Evolutionary conservation across 2,329 filamentous ascomycete species (phyloP).

Genomic region (Plectosphaerella cucumerina): DNA sequence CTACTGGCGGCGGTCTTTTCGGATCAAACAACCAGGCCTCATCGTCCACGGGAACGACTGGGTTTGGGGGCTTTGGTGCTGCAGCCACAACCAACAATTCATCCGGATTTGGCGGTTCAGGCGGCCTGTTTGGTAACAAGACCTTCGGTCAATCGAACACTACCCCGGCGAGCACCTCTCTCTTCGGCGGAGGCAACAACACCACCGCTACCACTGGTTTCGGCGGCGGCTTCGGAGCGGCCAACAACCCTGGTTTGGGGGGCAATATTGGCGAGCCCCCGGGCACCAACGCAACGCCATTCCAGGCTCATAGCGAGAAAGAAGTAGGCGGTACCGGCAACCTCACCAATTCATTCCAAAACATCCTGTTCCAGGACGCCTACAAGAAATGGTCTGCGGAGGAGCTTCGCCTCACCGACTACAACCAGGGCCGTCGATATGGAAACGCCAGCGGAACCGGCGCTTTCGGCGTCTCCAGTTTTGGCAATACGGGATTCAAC

Average conservation of each 20-base stretch:
- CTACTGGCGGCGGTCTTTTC: slow-evolving; percentile 38
- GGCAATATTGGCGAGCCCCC: slow-evolving; percentile 53
- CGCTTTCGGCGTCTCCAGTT: slow-evolving; percentile 67
- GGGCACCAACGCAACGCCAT: slow-evolving; percentile 67
- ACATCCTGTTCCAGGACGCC: slow-evolving; percentile 70
- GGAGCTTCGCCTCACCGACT: slow-evolving; percentile 79
- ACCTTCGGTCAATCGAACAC: slow-evolving; percentile 46
- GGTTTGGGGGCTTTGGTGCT: slow-evolving; percentile 37
- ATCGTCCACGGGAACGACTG: slow-evolving; percentile 23
- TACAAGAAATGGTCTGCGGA: slow-evolving; percentile 92
- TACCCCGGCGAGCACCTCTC: slow-evolving; percentile 31
- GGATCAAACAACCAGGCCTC: slow-evolving; percentile 34
- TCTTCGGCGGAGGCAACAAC: slow-evolving; percentile 41
- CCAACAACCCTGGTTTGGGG: slow-evolving; percentile 46
- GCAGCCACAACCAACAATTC: slow-evolving; percentile 24
- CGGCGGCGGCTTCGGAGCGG: slow-evolving; percentile 36
- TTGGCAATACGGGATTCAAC: slow-evolving; percentile 45
- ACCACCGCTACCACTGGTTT: slow-evolving; percentile 20
- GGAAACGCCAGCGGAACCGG: slow-evolving; percentile 82
- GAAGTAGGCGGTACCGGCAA: slow-evolving; percentile 54
- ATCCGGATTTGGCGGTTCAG: slow-evolving; percentile 33
- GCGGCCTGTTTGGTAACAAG: slow-evolving; percentile 50
- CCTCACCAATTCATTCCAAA: slow-evolving; percentile 66
- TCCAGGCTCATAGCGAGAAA: slow-evolving; percentile 68
- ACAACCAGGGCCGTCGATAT: slow-evolving; percentile 77